Evolutionary conservation across 2,329 filamentous ascomycete genomes (phyloP), one percentile per base, ranked within the genome.

Genomic region (Dactylellina drechsleri): DNA sequence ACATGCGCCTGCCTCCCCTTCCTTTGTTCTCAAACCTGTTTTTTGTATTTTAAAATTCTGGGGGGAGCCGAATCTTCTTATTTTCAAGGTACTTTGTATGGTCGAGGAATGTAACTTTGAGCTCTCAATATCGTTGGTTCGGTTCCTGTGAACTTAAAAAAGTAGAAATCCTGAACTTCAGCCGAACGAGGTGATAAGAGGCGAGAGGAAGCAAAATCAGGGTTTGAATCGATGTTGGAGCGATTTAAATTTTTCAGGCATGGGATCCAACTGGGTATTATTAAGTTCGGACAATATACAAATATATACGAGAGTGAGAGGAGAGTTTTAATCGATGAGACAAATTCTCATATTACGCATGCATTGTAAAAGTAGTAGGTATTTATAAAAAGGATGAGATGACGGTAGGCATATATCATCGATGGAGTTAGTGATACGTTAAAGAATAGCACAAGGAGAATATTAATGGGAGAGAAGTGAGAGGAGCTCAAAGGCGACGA

Each of bases 1-100:
- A 75, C 71, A 75, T 65, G 43, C 66, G 53, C 15, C 53, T 36
- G 31, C 53, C 53, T 56, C 41, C 56, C 18, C 15, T 28, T 47
- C 16, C 16, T 4, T 26, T 6, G 28, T 49, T n/a, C 7, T 5
- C 23, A 50, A 36, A 40, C 43, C 43, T 47, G 43, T 18, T 47
- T 36, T 36, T 36, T 36, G 10, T 36, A 10, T 7, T 36, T 36
- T 3, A 7, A 36, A 28, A 28, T 28, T 28, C 26, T 28, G 26
- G 26, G n/a, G n/a, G n/a, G n/a, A 28, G 26, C 26, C 7, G 3
- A 28, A 4, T 28, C 7, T 28, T 36, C 10, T 36, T 36, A 7
- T 36, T 36, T 36, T 36, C 6, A 36, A 28, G 2, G 31, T 36
- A 36, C 31, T 10, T 8, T 36, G 23, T 23, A 23, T 36, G 31